Percentiles rank a stretch among this genome's conserved stretches.
Evolutionary conservation across 1,139 yeast species (phyloP).

Genomic region (Hemisphaericaspora xylofermentans): DNA sequence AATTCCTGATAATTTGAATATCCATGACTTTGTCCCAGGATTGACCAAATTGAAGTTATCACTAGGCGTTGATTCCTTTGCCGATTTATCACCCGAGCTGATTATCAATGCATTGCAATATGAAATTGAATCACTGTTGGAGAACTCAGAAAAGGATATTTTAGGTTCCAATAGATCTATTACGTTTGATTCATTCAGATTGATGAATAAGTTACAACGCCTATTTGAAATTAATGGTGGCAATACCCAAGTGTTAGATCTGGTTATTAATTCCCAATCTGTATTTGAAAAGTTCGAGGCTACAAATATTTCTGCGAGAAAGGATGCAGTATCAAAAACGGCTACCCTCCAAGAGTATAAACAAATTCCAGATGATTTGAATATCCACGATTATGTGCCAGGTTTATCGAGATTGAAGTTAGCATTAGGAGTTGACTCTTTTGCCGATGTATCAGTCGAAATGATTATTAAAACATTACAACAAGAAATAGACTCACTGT

Average conservation of each 20-base stretch:
- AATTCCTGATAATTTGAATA: slow-evolving; percentile 36
- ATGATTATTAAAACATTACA: slow-evolving; percentile 9
- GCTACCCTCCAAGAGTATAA: slow-evolving; percentile 25
- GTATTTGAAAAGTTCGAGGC: slow-evolving; percentile 20
- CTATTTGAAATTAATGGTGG: slow-evolving; percentile 32
- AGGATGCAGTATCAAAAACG: not conserved
- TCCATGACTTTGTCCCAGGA: slow-evolving; percentile 29
- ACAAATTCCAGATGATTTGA: slow-evolving; percentile 40
- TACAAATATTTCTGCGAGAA: slow-evolving; percentile 4
- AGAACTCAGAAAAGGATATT: slow-evolving; percentile 10
- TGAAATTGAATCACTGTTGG: slow-evolving; percentile 21
- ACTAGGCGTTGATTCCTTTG: slow-evolving; percentile 16
- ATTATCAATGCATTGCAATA: slow-evolving; percentile 19
- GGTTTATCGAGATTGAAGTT: slow-evolving; percentile 32
- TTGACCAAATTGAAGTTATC: slow-evolving; percentile 23
- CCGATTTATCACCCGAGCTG: slow-evolving; percentile 10
- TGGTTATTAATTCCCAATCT: slow-evolving; percentile 27
- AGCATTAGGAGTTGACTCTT: slow-evolving; percentile 13
- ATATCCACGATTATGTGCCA: slow-evolving; percentile 32
- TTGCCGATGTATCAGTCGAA: slow-evolving; percentile 13
- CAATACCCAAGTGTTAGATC: slow-evolving; percentile 35
- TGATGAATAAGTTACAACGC: slow-evolving; percentile 15
- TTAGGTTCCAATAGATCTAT: slow-evolving; percentile 19
- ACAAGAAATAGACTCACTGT: slow-evolving; percentile 18
- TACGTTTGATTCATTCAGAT: slow-evolving; percentile 11